phyloP scores from a whole-genome alignment of 2,329 filamentous ascomycete genomes.

The Fusarium stilboides region DNA sequence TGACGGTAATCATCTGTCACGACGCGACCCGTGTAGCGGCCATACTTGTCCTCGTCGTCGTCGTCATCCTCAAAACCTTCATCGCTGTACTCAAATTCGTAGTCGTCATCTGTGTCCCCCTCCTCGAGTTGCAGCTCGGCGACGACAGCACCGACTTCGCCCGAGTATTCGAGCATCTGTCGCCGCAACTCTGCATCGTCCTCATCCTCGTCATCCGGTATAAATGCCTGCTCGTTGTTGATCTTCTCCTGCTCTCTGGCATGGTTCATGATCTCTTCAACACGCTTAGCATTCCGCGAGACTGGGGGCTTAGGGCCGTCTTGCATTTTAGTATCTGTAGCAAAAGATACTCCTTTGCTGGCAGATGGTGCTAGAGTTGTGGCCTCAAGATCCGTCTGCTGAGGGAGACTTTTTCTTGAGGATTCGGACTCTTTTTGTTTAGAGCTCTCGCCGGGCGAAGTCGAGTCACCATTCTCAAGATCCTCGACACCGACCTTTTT shows the following conservation, averaged over 20 bases:
- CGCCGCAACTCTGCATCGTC: slow-evolving; percentile 86
- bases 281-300: slow-evolving; percentile 61
- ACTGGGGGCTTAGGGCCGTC: slow-evolving; percentile 55
- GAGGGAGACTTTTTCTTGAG: slow-evolving; percentile 4
- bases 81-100: slow-evolving; percentile 70
- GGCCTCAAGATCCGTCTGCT: slow-evolving; percentile 9
- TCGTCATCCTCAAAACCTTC: slow-evolving; percentile 68
- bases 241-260: slow-evolving; percentile 69
- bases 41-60: slow-evolving; percentile 72
- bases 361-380: slow-evolving; percentile 20
- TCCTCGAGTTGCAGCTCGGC: slow-evolving; percentile 91
- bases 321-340: slow-evolving; percentile 70
- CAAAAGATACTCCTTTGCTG: slow-evolving; percentile 75
- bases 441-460: slow-evolving; percentile 6
- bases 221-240: slow-evolving; percentile 63
- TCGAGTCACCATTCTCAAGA: slow-evolving; percentile 45
- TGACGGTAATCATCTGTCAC: slow-evolving; percentile 82
- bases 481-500: slow-evolving; percentile 81
- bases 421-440: slow-evolving; percentile 9
- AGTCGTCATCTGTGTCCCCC: slow-evolving; percentile 67
- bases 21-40: slow-evolving; percentile 77
- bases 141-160: slow-evolving; percentile 91
- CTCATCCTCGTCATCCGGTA: slow-evolving; percentile 80
- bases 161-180: slow-evolving; percentile 93
- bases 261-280: slow-evolving; percentile 71